A percentile compares a stretch with the other conserved stretches of the same genome.
Evolutionary conservation across 305 asterid species (phyloP).

Genomic region (Fraxinus albicans): DNA sequence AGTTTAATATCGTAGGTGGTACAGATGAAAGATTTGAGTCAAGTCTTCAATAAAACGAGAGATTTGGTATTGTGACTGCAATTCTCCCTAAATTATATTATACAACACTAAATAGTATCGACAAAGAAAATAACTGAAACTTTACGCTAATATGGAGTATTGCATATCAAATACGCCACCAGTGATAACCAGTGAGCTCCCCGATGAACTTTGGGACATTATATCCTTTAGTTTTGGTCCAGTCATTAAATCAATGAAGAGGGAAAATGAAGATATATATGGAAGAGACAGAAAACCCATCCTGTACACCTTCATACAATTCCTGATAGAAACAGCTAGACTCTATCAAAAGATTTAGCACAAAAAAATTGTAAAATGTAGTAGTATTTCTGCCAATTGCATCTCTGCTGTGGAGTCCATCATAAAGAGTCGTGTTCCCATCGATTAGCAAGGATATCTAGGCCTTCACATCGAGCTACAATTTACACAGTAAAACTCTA

Average conservation of each 20-base stretch:
- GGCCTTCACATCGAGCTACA: constrained; percentile 29
- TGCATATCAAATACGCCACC: not conserved
- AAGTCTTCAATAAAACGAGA: no score
- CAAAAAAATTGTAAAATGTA: not conserved
- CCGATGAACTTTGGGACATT: not conserved
- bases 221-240: not conserved
- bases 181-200: not conserved
- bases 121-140: not conserved
- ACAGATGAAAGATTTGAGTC: no score
- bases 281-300: not conserved
- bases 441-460: constrained; percentile 23
- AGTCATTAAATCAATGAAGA: not conserved
- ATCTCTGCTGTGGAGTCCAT: constrained; percentile 20
- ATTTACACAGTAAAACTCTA: constrained; percentile 38
- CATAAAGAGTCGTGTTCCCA: constrained; percentile 10
- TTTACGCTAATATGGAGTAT: not conserved
- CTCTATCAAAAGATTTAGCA: not conserved
- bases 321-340: not conserved
- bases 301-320: not conserved
- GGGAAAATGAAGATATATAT: not conserved
- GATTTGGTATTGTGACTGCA: no score
- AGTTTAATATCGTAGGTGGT: no score
- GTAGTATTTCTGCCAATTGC: constrained; percentile 18
- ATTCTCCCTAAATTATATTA: not conserved
- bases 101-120: not conserved